Evolutionary conservation across 495 filamentous ascomycete species (phyloP).

Genomic region (Cercophora newfieldiana): DNA sequence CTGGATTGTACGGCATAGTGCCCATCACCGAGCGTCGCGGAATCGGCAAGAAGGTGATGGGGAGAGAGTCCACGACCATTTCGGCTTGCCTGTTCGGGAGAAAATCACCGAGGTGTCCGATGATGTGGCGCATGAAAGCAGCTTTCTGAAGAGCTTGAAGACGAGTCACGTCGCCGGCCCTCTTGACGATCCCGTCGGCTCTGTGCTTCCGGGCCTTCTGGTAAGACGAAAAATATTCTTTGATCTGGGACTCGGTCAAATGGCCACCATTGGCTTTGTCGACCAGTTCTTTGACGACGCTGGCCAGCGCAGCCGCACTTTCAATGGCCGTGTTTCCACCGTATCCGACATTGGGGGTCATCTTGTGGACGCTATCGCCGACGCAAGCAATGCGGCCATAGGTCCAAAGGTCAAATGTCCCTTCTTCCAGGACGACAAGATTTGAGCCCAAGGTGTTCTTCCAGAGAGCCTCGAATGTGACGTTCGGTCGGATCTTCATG

Average conservation of each 20-base stretch:
- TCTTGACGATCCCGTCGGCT: conserved; percentile 5
- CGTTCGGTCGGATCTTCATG: conserved; percentile 30
- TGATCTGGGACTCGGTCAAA: neutral
- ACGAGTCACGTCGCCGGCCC: conserved; percentile 3
- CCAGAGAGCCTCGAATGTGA: conserved; percentile 38
- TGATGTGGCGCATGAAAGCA: conserved; percentile 8
- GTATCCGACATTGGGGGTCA: conserved; percentile 37
- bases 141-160: conserved; percentile 12
- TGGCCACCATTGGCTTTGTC: neutral
- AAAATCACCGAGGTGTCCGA: conserved; percentile 14
- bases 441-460: conserved; percentile 13
- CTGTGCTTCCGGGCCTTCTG: conserved; percentile 11
- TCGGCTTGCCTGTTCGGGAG: conserved; percentile 9
- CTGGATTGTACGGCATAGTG: conserved; percentile 23
- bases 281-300: conserved; percentile 16
- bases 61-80: conserved; percentile 12
- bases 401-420: conserved; percentile 46
- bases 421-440: conserved; percentile 40
- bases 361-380: conserved; percentile 56
- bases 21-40: conserved; percentile 16
- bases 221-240: conserved; percentile 8
- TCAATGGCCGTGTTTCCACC: conserved; percentile 31
- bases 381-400: conserved; percentile 47
- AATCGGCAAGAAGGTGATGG: conserved; percentile 23
- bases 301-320: conserved; percentile 24